Percentiles rank a stretch among this genome's conserved stretches.
Evolutionary conservation across 352 stramenopile species (phyloP).

Genomic region (Synura sp.): DNA sequence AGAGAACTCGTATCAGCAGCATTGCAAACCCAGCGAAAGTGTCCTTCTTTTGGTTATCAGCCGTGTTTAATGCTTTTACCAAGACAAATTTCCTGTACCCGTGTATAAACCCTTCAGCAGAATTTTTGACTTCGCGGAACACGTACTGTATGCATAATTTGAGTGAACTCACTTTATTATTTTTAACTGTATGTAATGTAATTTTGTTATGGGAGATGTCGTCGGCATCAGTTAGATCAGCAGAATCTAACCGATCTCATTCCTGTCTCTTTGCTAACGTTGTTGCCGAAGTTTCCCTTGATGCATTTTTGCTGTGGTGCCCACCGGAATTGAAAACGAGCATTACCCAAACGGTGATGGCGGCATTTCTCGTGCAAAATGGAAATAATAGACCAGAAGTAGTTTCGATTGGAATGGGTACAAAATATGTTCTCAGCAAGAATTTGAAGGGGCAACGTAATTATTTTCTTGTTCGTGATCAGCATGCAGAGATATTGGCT

Average conservation of each 20-base stretch:
- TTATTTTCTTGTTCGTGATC: background rate
- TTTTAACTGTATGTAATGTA: too few relatives aligned
- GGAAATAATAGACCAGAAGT: background rate
- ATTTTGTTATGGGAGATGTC: too few relatives aligned
- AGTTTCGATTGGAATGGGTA: conserved; percentile 42
- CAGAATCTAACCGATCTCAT: background rate
- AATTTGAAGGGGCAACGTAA: background rate
- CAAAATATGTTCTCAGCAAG: conserved; percentile 29
- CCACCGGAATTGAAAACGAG: background rate
- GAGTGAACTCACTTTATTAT: too few relatives aligned
- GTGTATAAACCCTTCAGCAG: too few relatives aligned
- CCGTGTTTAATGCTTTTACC: too few relatives aligned
- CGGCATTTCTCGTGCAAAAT: background rate
- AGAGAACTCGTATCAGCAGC: too few relatives aligned
- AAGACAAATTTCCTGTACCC: too few relatives aligned
- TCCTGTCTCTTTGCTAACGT: background rate
- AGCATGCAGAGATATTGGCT: conserved; percentile 44
- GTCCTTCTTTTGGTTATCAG: too few relatives aligned
- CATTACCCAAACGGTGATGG: background rate
- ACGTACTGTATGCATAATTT: too few relatives aligned
- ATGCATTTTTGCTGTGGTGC: background rate
- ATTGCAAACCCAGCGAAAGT: too few relatives aligned
- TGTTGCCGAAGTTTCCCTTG: background rate
- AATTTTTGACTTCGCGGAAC: too few relatives aligned
- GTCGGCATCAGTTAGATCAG: too few relatives aligned